Evolutionary conservation across 176 grass and related monocot species (phyloP), one percentile per base, ranked within the genome.

Genomic region (Oryza brachyantha): DNA sequence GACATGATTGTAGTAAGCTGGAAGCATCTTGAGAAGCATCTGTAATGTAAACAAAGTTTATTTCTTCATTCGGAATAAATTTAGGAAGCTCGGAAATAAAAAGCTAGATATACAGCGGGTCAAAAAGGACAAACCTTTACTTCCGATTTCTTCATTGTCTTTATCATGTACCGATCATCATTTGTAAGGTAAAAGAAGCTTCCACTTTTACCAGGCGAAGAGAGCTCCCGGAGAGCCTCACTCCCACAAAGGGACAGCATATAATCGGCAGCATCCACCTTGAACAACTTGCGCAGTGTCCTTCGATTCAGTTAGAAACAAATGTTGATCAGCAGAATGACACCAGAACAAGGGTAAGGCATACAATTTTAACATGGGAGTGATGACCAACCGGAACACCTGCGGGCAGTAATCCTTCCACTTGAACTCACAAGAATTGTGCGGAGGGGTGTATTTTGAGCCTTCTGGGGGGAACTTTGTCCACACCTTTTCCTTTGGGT

Each of bases 81-180:
- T 39, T 29, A 74, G 59, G 54, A 81, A 85, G 12, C 29, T 39
- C 70, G 40, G 42, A 64, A 75, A 75, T 74, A 27, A 34, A 64
- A 75, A 72, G n/a, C n/a, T 58, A 67, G 57, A 17, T 24, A 57
- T 13, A 52, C 3, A 72, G 60, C 54, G 28, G 74, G 27, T 0
- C 3, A 66, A 12, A 78, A 70, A 70, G 76, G 38, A 86, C 76
- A 55, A 79, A 99, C 96, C 90, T 99, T 99, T 62, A 99, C 96
- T 99, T 99, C 96, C n/a, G 92, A 83, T 77, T 99, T 99, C 88
- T 95, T 99, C 92, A 99, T 88, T 22, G 96, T 99, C 79, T 99
- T 95, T 58, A 99, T 95, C 96, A 99, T 95, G 78, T 99, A 99
- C 57, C 79, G 86, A 70, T 95, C 92, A 59, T 99, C 96, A 1